phyloP scores from a whole-genome alignment of 2,329 filamentous ascomycete species.

The Fusarium papillatum region DNA sequence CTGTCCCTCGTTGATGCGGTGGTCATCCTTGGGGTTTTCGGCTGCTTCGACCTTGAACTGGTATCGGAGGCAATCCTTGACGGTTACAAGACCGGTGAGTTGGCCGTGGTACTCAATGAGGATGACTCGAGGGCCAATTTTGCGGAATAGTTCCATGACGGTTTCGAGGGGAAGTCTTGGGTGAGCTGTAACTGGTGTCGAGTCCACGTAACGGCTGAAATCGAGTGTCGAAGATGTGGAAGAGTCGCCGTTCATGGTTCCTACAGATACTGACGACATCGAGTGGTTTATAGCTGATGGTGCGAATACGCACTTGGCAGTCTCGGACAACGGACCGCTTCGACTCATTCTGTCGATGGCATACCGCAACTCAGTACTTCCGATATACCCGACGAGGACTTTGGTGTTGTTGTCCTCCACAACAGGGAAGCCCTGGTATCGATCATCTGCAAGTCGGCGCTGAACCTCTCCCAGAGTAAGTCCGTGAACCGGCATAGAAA shows the following conservation, averaged over 20 bases:
- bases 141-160: constrained; percentile 98
- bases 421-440: constrained; percentile 94
- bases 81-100: constrained; percentile 88
- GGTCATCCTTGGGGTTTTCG: constrained; percentile 77
- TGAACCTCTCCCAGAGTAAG: constrained; percentile 84
- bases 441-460: constrained; percentile 79
- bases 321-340: constrained; percentile 74
- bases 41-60: constrained; percentile 96
- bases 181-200: constrained; percentile 91
- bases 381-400: constrained; percentile 90
- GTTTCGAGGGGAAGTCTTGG: constrained; percentile 94
- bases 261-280: constrained; percentile 50
- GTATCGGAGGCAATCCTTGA: constrained; percentile 97
- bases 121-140: constrained; percentile 95
- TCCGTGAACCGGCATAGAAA: constrained; percentile 80
- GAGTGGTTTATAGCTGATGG: constrained; percentile 54
- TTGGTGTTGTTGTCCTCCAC: constrained; percentile 81
- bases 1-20: constrained; percentile 68
- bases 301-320: constrained; percentile 82
- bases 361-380: constrained; percentile 91
- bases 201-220: constrained; percentile 89
- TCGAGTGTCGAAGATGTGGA: constrained; percentile 71
- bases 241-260: constrained; percentile 27
- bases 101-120: constrained; percentile 91
- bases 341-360: constrained; percentile 85